These are phyloP conservation scores for Fusarium zealandicum DNA, from an alignment of 2,329 filamentous ascomycete species.

Conservation along the genomic window DNA sequence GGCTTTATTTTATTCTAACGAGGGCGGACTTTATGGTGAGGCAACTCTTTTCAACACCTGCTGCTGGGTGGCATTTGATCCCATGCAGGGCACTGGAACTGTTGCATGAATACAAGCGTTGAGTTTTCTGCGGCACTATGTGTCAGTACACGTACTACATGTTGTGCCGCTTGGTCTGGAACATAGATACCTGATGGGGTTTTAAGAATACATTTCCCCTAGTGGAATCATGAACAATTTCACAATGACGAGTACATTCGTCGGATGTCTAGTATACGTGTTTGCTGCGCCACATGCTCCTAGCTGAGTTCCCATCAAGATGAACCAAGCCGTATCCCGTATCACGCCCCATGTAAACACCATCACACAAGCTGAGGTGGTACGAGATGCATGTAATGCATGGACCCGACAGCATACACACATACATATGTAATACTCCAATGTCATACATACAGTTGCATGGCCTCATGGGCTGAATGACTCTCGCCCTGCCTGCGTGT, in stretches of 20 bases:
- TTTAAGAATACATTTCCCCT: conserved; percentile 15
- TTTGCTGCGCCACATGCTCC: no score
- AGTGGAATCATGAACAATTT: conserved; percentile 6
- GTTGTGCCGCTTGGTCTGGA: conserved; percentile 17
- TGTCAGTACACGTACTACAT: conserved; percentile 17
- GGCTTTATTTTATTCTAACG: conserved; percentile 20
- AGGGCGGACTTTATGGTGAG: conserved; percentile 24
- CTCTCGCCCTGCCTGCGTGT: conserved; percentile 12
- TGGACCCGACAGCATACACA: no score
- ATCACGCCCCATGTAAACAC: background rate
- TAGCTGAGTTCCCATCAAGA: conserved; percentile 3
- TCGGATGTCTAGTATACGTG: no score
- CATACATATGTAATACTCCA: no score
- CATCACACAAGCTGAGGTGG: conserved; percentile 1
- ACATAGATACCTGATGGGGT: conserved; percentile 27
- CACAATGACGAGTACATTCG: background rate
- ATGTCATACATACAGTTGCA: background rate
- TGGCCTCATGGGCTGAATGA: conserved; percentile 1
- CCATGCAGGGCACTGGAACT: conserved; percentile 38
- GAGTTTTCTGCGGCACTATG: conserved; percentile 37
- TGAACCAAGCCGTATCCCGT: background rate
- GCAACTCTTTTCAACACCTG: conserved; percentile 26
- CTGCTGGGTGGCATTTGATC: conserved; percentile 35
- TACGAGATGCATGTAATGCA: background rate
- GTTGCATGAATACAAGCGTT: conserved; percentile 37